Evolutionary conservation across 768 basidiomycete genomes (phyloP), one percentile per base, ranked within the genome.

Genomic region (Suillus plorans): DNA sequence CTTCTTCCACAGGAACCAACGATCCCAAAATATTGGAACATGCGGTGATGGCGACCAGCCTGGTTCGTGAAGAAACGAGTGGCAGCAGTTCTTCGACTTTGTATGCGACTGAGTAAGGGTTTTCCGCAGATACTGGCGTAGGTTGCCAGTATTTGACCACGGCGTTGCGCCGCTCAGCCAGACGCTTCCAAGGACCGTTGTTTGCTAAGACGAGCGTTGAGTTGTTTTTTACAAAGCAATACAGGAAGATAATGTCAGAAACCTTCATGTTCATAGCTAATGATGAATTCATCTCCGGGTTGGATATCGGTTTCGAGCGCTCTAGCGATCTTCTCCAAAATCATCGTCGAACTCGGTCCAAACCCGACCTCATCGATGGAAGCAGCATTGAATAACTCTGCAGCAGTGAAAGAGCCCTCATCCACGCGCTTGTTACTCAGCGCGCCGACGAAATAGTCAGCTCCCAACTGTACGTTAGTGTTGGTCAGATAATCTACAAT

Each of bases 231-330:
- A n/a, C n/a, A n/a, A n/a, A n/a, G n/a, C n/a, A n/a, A n/a, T 5
- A 28, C 25, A 59, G 3, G 28, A 42, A 42, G 10, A 42, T 2
- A 18, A 59, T 20, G 5, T 13, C 4, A 64, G 78, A 34, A 45
- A 91, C 90, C 86, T 81, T 93, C 91, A 67, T 94, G 92, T 71
- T 93, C 92, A 2, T 84, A 85, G 0, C 89, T 90, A n/a, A 92
- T 72, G 61, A 94, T 86, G 62, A 93, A 86, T 74, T 93, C 91
- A 64, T 92, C 91, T 4, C 84, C 89, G 1, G 76, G 65, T 42
- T 81, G 70, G 37, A 92, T 79, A 60, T 82, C 82, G 0, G 67
- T 69, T 41, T 89, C 89, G 63, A 92, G 70, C 0, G 85, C 84
- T 5, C 89, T 77, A 0, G 90, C 81, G 0, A 92, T 80, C 69